phyloP scores from a whole-genome alignment of 305 asterid species.

The Lippia alba region DNA sequence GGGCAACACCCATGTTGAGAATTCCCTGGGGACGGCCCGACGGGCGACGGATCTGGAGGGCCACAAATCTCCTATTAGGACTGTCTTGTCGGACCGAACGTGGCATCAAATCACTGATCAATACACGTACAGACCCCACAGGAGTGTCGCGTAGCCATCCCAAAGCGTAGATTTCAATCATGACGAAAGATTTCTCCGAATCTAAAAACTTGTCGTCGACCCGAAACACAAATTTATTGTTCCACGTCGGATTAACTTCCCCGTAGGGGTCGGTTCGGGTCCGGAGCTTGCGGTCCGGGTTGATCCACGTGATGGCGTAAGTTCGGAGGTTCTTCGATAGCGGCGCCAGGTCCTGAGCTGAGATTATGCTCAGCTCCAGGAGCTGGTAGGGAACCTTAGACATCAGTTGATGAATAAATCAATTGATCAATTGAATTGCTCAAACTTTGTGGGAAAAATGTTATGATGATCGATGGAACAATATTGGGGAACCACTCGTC shows the following conservation, averaged over 20 bases:
- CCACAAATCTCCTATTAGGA: slow-evolving; percentile 41
- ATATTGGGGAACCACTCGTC: slow-evolving; percentile 14
- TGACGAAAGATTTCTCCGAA: slow-evolving; percentile 44
- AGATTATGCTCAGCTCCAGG: slow-evolving; percentile 67
- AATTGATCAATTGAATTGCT: not conserved
- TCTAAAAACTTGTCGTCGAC: slow-evolving; percentile 40
- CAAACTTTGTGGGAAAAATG: too few species aligned
- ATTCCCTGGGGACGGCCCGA: slow-evolving; percentile 67
- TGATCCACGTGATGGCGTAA: slow-evolving; percentile 26
- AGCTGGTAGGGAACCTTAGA: slow-evolving; percentile 56
- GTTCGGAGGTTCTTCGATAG: slow-evolving; percentile 50
- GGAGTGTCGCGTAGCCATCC: slow-evolving; percentile 65
- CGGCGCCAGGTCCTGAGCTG: slow-evolving; percentile 70
- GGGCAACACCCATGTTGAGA: slow-evolving; percentile 54
- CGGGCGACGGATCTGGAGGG: slow-evolving; percentile 63
- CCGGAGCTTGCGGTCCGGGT: too few species aligned
- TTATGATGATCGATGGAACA: not conserved
- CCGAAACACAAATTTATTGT: slow-evolving; percentile 56
- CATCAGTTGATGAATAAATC: slow-evolving; percentile 32
- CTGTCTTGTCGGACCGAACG: slow-evolving; percentile 38
- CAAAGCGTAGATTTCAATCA: slow-evolving; percentile 56
- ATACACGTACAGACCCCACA: slow-evolving; percentile 57
- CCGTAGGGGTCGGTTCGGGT: slow-evolving; percentile 14
- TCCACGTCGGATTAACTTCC: slow-evolving; percentile 68
- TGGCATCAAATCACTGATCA: slow-evolving; percentile 51